Evolutionary conservation across 305 asterid genomes (phyloP).

Genomic region (Fraxinus platypoda): DNA sequence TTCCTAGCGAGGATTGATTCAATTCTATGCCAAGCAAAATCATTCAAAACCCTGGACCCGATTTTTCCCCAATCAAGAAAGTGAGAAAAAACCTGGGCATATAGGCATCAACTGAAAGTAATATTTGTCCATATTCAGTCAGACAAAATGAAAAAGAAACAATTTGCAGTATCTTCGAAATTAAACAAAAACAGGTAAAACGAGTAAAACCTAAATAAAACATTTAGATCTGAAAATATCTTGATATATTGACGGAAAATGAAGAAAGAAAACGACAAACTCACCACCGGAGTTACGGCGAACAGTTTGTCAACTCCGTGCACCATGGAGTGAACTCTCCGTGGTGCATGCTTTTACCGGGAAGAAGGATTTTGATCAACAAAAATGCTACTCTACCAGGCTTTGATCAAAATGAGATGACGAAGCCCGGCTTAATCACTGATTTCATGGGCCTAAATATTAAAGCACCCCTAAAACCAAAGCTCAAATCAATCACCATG

Average conservation of each 20-base stretch:
- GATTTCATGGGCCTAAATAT: too few species aligned
- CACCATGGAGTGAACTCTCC: too few species aligned
- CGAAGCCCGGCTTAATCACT: too few species aligned
- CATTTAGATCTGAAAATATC: neutral
- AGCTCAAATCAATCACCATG: too few species aligned
- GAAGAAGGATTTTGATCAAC: too few species aligned
- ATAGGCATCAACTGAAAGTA: neutral
- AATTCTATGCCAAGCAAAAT: neutral
- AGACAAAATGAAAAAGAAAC: neutral
- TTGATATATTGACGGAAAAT: neutral
- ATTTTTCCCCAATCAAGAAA: neutral
- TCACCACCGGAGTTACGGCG: constrained; percentile 42
- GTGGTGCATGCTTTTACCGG: too few species aligned
- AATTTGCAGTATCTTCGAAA: neutral
- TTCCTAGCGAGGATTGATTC: neutral
- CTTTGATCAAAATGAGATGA: too few species aligned
- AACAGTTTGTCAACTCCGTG: too few species aligned
- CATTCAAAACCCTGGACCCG: neutral
- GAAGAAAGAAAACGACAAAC: neutral
- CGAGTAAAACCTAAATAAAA: neutral
- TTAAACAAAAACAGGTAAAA: neutral
- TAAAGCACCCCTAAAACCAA: too few species aligned
- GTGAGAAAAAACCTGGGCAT: neutral
- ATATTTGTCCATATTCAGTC: neutral
- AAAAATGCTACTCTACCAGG: too few species aligned